Evolutionary conservation across 2,329 filamentous ascomycete species (phyloP).

Genomic region (Talaromyces sp.): DNA sequence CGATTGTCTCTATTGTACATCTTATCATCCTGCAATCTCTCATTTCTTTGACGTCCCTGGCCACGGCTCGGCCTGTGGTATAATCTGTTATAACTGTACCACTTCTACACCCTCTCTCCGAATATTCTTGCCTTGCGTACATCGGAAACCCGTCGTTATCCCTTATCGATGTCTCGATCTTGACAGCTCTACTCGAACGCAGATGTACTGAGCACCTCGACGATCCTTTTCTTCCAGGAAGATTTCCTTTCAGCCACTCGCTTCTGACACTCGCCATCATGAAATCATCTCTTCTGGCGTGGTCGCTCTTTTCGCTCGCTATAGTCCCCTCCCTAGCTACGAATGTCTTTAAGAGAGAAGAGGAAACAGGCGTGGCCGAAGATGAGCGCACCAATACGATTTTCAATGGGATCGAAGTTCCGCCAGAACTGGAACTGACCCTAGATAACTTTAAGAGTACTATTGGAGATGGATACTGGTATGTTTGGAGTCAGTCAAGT

Average conservation of each 20-base stretch:
- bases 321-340: slow-evolving; percentile 30
- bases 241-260: slow-evolving; percentile 17
- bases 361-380: slow-evolving; percentile 14
- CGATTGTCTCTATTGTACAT: not conserved
- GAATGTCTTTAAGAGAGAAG: slow-evolving; percentile 26
- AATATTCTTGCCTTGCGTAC: not conserved
- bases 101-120: not conserved
- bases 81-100: not conserved
- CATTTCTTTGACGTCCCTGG: slow-evolving; percentile 1
- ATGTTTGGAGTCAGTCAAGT: slow-evolving; percentile 15
- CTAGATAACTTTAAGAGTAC: slow-evolving; percentile 45
- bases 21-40: not conserved
- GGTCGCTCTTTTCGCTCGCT: slow-evolving; percentile 35
- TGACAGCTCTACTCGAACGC: slow-evolving; percentile 3
- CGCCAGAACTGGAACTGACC: slow-evolving; percentile 45
- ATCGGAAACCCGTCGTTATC: not conserved
- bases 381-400: slow-evolving; percentile 30
- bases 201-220: slow-evolving; percentile 5
- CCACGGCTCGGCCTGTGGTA: slow-evolving; percentile 4
- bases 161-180: slow-evolving; percentile 6
- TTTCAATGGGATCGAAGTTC: slow-evolving; percentile 51
- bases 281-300: slow-evolving; percentile 34
- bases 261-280: slow-evolving; percentile 24
- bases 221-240: not conserved
- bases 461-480: slow-evolving; percentile 51